A percentile compares a stretch with the other conserved stretches of the same genome.
Evolutionary conservation across 352 stramenopile species (phyloP).

Genomic region (Pythium biforme): DNA sequence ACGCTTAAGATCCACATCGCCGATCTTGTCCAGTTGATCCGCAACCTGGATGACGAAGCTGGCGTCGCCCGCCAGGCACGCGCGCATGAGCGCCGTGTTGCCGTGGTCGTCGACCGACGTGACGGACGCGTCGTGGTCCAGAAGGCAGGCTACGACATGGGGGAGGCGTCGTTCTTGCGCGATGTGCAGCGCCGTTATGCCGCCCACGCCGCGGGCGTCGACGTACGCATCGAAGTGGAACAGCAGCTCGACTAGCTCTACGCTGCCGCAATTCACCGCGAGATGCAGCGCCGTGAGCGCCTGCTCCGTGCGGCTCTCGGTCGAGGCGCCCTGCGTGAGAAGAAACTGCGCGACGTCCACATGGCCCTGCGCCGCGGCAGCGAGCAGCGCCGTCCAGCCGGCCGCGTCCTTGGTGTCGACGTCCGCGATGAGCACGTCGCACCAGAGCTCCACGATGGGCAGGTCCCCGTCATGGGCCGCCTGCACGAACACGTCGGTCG

Average conservation of each 20-base stretch:
- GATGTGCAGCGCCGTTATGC: background rate
- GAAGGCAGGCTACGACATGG: background rate
- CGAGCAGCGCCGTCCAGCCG: slow-evolving; percentile 5
- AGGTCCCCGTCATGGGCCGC: too few relatives aligned
- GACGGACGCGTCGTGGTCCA: background rate
- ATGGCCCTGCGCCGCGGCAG: background rate
- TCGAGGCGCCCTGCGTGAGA: background rate
- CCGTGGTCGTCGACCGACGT: background rate
- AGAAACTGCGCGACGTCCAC: background rate
- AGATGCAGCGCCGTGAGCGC: background rate
- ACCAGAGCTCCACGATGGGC: too few relatives aligned
- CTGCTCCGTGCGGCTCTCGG: background rate
- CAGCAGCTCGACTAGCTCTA: background rate
- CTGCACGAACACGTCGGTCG: too few relatives aligned
- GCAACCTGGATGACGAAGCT: background rate
- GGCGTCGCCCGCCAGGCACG: background rate
- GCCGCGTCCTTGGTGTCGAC: background rate
- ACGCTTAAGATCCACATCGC: background rate
- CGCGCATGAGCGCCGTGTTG: background rate
- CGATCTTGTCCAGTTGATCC: background rate
- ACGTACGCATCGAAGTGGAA: background rate
- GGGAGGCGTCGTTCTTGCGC: too few relatives aligned
- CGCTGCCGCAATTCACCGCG: background rate
- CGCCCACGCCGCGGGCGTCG: background rate
- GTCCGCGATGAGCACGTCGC: background rate